A percentile compares a stretch with the other conserved stretches of the same genome.
phyloP scores from a whole-genome alignment of 495 filamentous ascomycete genomes.

The Zalerion maritima region DNA sequence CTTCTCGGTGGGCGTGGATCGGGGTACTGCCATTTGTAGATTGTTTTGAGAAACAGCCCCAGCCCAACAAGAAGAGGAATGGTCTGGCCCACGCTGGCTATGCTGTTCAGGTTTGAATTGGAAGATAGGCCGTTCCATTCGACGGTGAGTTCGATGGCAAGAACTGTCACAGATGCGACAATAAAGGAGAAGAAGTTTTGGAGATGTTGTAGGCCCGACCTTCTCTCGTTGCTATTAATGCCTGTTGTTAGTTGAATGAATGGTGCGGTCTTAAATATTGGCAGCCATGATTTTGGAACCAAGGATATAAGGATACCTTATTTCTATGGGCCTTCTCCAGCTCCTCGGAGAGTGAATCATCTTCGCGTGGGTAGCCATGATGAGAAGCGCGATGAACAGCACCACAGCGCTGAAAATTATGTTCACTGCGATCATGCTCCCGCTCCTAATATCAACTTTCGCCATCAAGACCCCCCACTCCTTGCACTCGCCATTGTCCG shows the following conservation, averaged over 20 bases:
- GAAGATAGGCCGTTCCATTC: slow-evolving; percentile 16
- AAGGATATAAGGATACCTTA: slow-evolving; percentile 1
- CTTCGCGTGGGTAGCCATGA: background rate
- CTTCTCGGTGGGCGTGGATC: too few relatives aligned
- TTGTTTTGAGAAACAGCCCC: too few relatives aligned
- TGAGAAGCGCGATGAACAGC: slow-evolving; percentile 3
- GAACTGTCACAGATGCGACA: slow-evolving; percentile 14
- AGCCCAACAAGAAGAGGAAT: slow-evolving; percentile 14
- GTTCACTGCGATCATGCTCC: slow-evolving; percentile 12
- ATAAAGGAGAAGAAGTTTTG: slow-evolving; percentile 15
- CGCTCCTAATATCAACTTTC: slow-evolving; percentile 7
- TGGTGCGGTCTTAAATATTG: background rate
- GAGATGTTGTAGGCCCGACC: slow-evolving; percentile 6
- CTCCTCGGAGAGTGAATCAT: background rate
- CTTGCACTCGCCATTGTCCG: slow-evolving; percentile 2
- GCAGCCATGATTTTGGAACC: too few relatives aligned
- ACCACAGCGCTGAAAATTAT: slow-evolving; percentile 10
- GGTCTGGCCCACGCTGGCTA: slow-evolving; percentile 13
- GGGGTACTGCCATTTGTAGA: too few relatives aligned
- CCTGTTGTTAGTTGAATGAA: background rate
- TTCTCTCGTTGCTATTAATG: background rate
- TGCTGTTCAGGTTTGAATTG: slow-evolving; percentile 8
- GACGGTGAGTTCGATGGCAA: slow-evolving; percentile 25
- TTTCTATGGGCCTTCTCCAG: slow-evolving; percentile 4
- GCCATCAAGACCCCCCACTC: slow-evolving; percentile 15